phyloP scores from a whole-genome alignment of 1,284 basidiomycete species.

The Polyporus tsugae region DNA sequence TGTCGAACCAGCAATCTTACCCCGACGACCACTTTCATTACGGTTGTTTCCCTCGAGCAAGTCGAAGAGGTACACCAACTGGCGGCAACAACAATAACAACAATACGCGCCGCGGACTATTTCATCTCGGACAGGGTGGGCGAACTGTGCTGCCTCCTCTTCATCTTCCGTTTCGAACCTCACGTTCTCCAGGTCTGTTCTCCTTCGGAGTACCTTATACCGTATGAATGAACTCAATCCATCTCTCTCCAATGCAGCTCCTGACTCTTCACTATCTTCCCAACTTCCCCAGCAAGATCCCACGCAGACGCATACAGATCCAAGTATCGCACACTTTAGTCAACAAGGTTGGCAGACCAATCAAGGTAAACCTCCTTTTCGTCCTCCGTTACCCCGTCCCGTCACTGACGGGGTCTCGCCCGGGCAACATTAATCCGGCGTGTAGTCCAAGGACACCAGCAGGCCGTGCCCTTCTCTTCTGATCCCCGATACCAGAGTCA shows the following conservation, averaged over 20 bases:
- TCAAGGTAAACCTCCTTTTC: constrained; percentile 50
- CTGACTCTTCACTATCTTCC: constrained; percentile 55
- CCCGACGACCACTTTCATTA: constrained; percentile 45
- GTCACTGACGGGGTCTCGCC: constrained; percentile 27
- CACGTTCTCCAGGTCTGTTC: constrained; percentile 87
- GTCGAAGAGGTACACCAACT: constrained; percentile 40
- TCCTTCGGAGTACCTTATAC: constrained; percentile 46
- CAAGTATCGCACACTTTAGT: constrained; percentile 57
- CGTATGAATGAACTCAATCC: constrained; percentile 41
- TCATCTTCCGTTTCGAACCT: constrained; percentile 83
- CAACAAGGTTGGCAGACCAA: constrained; percentile 55
- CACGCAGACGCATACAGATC: constrained; percentile 63
- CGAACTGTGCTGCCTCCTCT: constrained; percentile 86
- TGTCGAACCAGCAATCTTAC: constrained; percentile 42
- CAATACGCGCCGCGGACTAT: constrained; percentile 53
- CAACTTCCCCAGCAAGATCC: constrained; percentile 70
- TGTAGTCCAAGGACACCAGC: constrained; percentile 37
- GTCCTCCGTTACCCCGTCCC: constrained; percentile 7
- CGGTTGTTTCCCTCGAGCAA: constrained; percentile 43
- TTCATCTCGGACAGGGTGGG: constrained; percentile 80
- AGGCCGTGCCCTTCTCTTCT: constrained; percentile 37
- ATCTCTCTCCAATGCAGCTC: constrained; percentile 39
- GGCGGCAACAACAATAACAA: constrained; percentile 39
- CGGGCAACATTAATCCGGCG: constrained; percentile 24
- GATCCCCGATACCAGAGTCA: constrained; percentile 64